Evolutionary conservation across 1,284 basidiomycete species (phyloP).

Genomic region (Pulveroboletus sp.): DNA sequence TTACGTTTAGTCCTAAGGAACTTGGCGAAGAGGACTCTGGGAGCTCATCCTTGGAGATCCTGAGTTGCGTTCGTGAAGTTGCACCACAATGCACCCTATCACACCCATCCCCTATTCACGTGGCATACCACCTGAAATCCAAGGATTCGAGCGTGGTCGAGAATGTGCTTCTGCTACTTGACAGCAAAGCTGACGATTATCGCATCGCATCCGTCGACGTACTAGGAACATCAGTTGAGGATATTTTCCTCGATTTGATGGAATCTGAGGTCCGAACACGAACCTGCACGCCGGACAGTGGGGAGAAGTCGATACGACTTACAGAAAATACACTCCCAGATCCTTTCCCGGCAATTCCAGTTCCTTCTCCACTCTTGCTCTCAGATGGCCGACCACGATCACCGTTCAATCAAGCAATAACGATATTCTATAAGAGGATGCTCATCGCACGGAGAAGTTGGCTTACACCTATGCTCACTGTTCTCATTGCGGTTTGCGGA

Average conservation of each 20-base stretch:
- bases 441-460: constrained; percentile 68
- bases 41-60: constrained; percentile 38
- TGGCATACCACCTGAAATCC: constrained; percentile 57
- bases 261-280: constrained; percentile 43
- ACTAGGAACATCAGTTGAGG: constrained; percentile 74
- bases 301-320: constrained; percentile 18
- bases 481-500: constrained; percentile 64
- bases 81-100: constrained; percentile 49
- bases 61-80: constrained; percentile 46
- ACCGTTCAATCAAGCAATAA: constrained; percentile 59
- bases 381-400: constrained; percentile 53
- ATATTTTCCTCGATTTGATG: constrained; percentile 79
- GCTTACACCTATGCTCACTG: constrained; percentile 61
- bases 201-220: constrained; percentile 62
- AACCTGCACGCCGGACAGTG: not conserved
- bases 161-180: constrained; percentile 56
- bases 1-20: constrained; percentile 42
- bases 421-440: constrained; percentile 73
- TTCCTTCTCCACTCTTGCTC: constrained; percentile 38
- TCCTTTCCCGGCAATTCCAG: constrained; percentile 44
- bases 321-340: constrained; percentile 29
- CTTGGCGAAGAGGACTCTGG: constrained; percentile 14
- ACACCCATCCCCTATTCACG: constrained; percentile 42
- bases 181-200: constrained; percentile 42
- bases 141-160: constrained; percentile 57